Evolutionary conservation across 1,284 basidiomycete species (phyloP).

Genomic region (Ustilago crameri): DNA sequence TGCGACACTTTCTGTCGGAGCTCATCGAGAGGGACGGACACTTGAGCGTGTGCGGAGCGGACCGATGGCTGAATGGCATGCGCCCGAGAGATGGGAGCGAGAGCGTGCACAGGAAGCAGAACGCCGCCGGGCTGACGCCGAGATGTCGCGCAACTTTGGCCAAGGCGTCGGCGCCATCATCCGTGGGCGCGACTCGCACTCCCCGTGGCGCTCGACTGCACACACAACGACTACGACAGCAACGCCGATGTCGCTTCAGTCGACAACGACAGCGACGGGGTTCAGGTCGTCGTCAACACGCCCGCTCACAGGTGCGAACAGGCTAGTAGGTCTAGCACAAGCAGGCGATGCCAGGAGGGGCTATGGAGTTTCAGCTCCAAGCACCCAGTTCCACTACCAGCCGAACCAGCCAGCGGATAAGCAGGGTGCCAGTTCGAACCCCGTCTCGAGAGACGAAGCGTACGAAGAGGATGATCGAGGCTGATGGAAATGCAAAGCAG

Average conservation of each 20-base stretch:
- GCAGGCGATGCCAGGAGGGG: conserved; percentile 19
- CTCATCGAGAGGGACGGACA: conserved; percentile 25
- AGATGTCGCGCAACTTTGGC: conserved; percentile 53
- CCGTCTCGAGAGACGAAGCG: conserved; percentile 28
- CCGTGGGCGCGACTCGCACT: conserved; percentile 40
- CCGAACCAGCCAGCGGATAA: not conserved
- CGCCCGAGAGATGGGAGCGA: conserved; percentile 31
- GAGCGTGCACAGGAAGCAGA: conserved; percentile 41
- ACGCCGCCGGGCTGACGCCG: conserved; percentile 44
- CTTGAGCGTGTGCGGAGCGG: conserved; percentile 1
- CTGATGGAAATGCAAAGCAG: conserved; percentile 21
- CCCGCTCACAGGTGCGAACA: conserved; percentile 11
- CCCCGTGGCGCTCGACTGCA: conserved; percentile 35
- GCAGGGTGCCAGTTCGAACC: conserved; percentile 16
- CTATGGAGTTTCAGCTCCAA: conserved; percentile 34
- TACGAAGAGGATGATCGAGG: conserved; percentile 19
- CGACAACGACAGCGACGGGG: conserved; percentile 4
- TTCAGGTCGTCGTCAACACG: conserved; percentile 30
- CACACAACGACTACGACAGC: conserved; percentile 2
- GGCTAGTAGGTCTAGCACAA: conserved; percentile 6
- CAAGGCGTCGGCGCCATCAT: conserved; percentile 47
- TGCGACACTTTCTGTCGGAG: conserved; percentile 32
- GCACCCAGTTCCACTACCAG: conserved; percentile 38
- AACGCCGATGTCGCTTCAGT: conserved; percentile 2
- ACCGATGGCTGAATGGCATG: conserved; percentile 29